Evolutionary conservation across 805 yeast genomes (phyloP).

Genomic region (Starmerella etchellsii): DNA sequence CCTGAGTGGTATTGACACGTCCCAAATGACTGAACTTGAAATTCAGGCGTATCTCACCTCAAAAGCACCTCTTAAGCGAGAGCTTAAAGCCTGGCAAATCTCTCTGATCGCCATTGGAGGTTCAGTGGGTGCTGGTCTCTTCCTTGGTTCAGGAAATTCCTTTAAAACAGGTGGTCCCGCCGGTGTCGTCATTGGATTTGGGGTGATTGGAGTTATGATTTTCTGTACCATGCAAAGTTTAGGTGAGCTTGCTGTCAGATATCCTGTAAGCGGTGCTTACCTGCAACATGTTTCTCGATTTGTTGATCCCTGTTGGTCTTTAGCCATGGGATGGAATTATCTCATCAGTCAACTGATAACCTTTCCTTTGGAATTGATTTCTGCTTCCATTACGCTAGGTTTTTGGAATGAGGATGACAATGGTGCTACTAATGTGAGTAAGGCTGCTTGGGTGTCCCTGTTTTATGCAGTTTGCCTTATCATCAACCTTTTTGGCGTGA

Average conservation of each 20-base stretch:
- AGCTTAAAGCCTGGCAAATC: slow-evolving; percentile 25
- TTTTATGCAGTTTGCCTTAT: slow-evolving; percentile 38
- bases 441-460: slow-evolving; percentile 46
- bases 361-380: slow-evolving; percentile 46
- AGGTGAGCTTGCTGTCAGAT: slow-evolving; percentile 57
- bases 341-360: slow-evolving; percentile 35
- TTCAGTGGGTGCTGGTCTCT: slow-evolving; percentile 60
- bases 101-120: slow-evolving; percentile 61
- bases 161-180: slow-evolving; percentile 48
- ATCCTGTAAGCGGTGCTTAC: slow-evolving; percentile 49
- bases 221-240: slow-evolving; percentile 50
- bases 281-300: slow-evolving; percentile 47
- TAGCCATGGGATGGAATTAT: slow-evolving; percentile 42
- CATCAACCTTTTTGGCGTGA: slow-evolving; percentile 44
- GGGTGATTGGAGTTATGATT: slow-evolving; percentile 48
- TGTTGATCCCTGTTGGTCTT: slow-evolving; percentile 21
- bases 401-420: slow-evolving; percentile 39
- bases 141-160: slow-evolving; percentile 53
- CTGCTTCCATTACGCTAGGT: slow-evolving; percentile 42
- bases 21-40: slow-evolving; percentile 24
- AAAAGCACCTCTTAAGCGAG: slow-evolving; percentile 26
- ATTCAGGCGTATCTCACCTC: slow-evolving; percentile 8
- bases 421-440: slow-evolving; percentile 30
- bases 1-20: slow-evolving; percentile 27
- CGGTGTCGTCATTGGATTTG: slow-evolving; percentile 42